Evolutionary conservation across 2,329 filamentous ascomycete species (phyloP), one percentile per base, ranked within the genome.

Genomic region (Colletotrichum tropicale): DNA sequence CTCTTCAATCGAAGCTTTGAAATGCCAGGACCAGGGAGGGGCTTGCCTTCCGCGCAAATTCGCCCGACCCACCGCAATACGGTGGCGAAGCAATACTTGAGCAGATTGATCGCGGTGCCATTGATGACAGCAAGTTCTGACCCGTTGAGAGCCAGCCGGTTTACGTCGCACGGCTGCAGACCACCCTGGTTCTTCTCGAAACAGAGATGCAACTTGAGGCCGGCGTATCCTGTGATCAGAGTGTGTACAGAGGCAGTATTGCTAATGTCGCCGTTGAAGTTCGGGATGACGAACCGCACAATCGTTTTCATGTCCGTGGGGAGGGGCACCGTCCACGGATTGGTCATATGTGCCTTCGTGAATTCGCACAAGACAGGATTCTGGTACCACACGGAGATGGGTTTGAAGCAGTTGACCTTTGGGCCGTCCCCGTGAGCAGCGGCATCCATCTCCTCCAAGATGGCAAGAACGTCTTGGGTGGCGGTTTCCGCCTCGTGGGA

Each of bases 301-400:
- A n/a, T 43, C 9, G 38, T 43, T 3, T 43, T 9, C 38, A 43
- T 43, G 18, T 43, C 9, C 18, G 18, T n/a, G 0, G 52, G 13
- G 3, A 56, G 52, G 12, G 52, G 21, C 21, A 56, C 52, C 12
- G 21, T 56, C 12, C 52, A 56, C 21, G 21, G 6, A 5, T 21
- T 13, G 52, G 15, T 26, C 8, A 15, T 1, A 13, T 26, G 52
- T 26, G 52, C 8, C 0, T 9, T 56, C 0, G 21, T 0, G 12
- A 26, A 5, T 24, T 26, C 13, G 12, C 15, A 16, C 13, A 56
- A 26, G 4, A 15, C 5, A 8, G 15, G 6, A 7, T 56, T 56
- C 21, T 16, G 21, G 15, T 6, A 16, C 13, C 21, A 56, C 5
- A 10, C 0, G 2, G n/a, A 13, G 21, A 56, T 15, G 4, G 24